These are phyloP conservation scores for Phytophthora sansomeana DNA, from an alignment of 352 stramenopile genomes.

Conservation along the genomic window DNA sequence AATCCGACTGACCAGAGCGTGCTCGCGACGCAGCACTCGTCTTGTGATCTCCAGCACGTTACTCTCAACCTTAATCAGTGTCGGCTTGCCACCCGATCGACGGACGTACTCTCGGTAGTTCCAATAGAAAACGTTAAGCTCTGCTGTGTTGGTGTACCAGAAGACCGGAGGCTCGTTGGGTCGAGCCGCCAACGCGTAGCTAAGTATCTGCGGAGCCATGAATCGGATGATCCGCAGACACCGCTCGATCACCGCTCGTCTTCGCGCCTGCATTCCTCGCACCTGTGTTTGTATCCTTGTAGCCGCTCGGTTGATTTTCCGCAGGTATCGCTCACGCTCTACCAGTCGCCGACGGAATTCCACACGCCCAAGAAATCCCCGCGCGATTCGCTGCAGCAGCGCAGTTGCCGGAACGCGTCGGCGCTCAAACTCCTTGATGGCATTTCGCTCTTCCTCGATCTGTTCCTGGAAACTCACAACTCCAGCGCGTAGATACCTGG, in stretches of 20 bases:
- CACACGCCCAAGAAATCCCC: constrained; percentile 67
- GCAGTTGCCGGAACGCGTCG: constrained; percentile 57
- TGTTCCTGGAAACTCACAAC: constrained; percentile 83
- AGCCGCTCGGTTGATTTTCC: constrained; percentile 57
- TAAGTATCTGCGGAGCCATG: constrained; percentile 64
- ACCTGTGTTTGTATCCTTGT: constrained; percentile 69
- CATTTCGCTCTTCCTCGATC: constrained; percentile 68
- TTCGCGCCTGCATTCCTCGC: constrained; percentile 66
- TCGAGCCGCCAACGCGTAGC: constrained; percentile 40
- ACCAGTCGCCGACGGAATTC: constrained; percentile 58
- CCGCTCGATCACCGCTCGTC: constrained; percentile 65
- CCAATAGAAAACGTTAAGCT: constrained; percentile 72
- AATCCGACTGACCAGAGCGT: constrained; percentile 74
- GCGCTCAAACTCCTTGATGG: constrained; percentile 74
- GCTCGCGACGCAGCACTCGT: constrained; percentile 70
- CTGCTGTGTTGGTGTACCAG: constrained; percentile 75
- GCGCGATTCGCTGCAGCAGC: constrained; percentile 67
- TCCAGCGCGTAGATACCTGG: constrained; percentile 71
- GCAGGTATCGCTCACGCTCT: constrained; percentile 57
- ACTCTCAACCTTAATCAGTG: constrained; percentile 76
- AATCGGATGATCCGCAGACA: constrained; percentile 67
- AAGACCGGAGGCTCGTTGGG: constrained; percentile 66
- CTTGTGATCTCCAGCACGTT: constrained; percentile 78
- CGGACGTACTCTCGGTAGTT: constrained; percentile 85
- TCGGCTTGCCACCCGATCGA: constrained; percentile 57